phyloP scores from a whole-genome alignment of 768 basidiomycete genomes.

The Amanita brunnescens region DNA sequence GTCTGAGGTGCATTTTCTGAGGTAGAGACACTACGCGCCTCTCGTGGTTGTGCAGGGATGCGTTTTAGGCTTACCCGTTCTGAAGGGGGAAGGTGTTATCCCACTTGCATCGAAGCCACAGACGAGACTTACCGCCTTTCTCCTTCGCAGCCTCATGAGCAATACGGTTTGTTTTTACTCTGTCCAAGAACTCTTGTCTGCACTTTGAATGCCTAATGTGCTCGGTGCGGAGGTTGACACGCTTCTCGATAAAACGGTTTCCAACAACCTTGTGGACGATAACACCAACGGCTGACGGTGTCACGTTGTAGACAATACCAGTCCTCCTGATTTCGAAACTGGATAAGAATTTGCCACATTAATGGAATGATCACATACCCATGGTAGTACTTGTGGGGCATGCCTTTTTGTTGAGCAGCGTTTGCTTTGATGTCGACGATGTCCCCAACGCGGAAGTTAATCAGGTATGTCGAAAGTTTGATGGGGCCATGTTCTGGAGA shows the following conservation, averaged over 20 bases:
- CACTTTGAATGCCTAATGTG: constrained; percentile 96
- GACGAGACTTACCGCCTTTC: constrained; percentile 69
- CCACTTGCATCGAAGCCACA: background rate
- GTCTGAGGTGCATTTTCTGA: constrained; percentile 82
- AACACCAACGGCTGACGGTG: constrained; percentile 88
- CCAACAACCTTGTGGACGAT: constrained; percentile 98
- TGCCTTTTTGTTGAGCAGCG: constrained; percentile 98
- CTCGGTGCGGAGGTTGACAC: constrained; percentile 96
- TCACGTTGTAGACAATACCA: constrained; percentile 98
- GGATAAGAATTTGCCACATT: background rate
- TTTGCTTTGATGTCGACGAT: constrained; percentile 99
- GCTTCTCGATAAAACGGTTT: constrained; percentile 98
- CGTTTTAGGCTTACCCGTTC: constrained; percentile 84
- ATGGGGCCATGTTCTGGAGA: constrained; percentile 77
- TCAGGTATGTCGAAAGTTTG: constrained; percentile 87
- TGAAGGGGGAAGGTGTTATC: constrained; percentile 19
- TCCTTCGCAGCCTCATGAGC: constrained; percentile 81
- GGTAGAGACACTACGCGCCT: constrained; percentile 64
- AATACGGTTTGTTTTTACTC: constrained; percentile 87
- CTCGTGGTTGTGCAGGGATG: constrained; percentile 74
- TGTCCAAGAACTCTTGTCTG: constrained; percentile 93
- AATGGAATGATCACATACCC: constrained; percentile 49
- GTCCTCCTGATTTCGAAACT: constrained; percentile 58
- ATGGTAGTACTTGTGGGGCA: constrained; percentile 99
- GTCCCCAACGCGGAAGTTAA: constrained; percentile 91